Evolutionary conservation across 2,329 filamentous ascomycete species (phyloP).

Genomic region (Diplodia scrobiculata): DNA sequence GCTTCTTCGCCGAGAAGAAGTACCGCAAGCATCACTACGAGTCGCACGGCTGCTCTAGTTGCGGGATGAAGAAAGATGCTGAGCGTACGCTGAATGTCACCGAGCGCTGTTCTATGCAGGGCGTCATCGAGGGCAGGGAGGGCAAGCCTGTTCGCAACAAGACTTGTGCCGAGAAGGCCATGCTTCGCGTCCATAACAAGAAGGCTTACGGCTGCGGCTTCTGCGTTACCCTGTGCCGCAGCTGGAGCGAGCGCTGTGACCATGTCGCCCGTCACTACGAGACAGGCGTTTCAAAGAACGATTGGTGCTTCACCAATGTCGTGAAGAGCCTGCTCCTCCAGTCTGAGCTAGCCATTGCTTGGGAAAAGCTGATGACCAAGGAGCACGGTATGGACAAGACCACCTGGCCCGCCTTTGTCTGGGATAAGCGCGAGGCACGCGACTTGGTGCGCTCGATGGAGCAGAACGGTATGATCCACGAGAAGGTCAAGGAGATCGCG

Average conservation of each 20-base stretch:
- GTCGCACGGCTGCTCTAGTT: slow-evolving; percentile 62
- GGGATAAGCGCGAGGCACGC: slow-evolving; percentile 66
- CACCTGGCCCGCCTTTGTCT: slow-evolving; percentile 51
- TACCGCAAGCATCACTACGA: slow-evolving; percentile 70
- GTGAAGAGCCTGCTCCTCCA: slow-evolving; percentile 69
- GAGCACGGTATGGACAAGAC: slow-evolving; percentile 59
- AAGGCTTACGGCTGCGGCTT: slow-evolving; percentile 71
- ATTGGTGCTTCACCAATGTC: slow-evolving; percentile 70
- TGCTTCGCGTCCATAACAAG: slow-evolving; percentile 56
- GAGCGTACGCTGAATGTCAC: slow-evolving; percentile 12
- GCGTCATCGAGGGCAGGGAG: slow-evolving; percentile 19
- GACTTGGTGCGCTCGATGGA: slow-evolving; percentile 67
- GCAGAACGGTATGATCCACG: slow-evolving; percentile 57
- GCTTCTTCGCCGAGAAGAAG: slow-evolving; percentile 68
- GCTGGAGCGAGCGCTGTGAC: slow-evolving; percentile 67
- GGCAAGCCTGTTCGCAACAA: slow-evolving; percentile 18
- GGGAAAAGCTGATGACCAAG: slow-evolving; percentile 59
- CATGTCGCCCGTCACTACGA: slow-evolving; percentile 70
- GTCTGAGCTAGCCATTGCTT: slow-evolving; percentile 62
- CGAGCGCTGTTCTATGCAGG: slow-evolving; percentile 12
- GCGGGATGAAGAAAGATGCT: slow-evolving; percentile 56
- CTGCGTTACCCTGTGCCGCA: slow-evolving; percentile 64
- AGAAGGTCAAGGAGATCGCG: slow-evolving; percentile 59
- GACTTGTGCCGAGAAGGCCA: slow-evolving; percentile 21
- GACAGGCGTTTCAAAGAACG: slow-evolving; percentile 57